phyloP scores from a whole-genome alignment of 2,329 filamentous ascomycete genomes.

The Paraconiothyrium sp. region DNA sequence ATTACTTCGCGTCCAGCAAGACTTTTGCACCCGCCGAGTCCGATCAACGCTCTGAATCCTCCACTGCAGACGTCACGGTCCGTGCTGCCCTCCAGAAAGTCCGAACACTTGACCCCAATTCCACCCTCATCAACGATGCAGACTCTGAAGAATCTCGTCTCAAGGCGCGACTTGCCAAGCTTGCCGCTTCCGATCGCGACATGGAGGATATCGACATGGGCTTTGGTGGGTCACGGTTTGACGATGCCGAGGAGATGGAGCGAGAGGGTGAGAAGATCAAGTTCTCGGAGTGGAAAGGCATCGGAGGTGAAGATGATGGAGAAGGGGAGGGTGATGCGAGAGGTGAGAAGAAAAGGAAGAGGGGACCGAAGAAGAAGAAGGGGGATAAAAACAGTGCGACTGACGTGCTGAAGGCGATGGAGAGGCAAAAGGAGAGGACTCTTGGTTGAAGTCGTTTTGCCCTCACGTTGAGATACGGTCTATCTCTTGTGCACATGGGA shows the following conservation, averaged over 20 bases:
- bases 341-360: conserved; percentile 71
- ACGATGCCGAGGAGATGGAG: conserved; percentile 87
- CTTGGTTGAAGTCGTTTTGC: conserved; percentile 18
- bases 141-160: conserved; percentile 72
- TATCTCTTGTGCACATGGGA: too few relatives aligned
- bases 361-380: conserved; percentile 78
- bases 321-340: conserved; percentile 55
- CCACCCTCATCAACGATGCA: conserved; percentile 49
- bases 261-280: conserved; percentile 67
- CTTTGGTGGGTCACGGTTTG: conserved; percentile 87
- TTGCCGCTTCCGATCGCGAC: conserved; percentile 78
- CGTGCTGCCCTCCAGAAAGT: conserved; percentile 88
- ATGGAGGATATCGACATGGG: conserved; percentile 93
- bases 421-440: conserved; percentile 63
- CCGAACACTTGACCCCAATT: conserved; percentile 57
- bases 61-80: conserved; percentile 76
- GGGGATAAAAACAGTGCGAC: conserved; percentile 80
- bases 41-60: conserved; percentile 52
- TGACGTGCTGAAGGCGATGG: conserved; percentile 83
- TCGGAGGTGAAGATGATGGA: conserved; percentile 63
- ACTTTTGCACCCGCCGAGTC: conserved; percentile 34
- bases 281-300: conserved; percentile 69
- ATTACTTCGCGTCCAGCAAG: conserved; percentile 32
- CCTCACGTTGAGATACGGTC: too few relatives aligned
- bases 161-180: conserved; percentile 70